Conservation (phyloP, 2,329 filamentous ascomycete species). For the Ascosphaera apis region DNA sequence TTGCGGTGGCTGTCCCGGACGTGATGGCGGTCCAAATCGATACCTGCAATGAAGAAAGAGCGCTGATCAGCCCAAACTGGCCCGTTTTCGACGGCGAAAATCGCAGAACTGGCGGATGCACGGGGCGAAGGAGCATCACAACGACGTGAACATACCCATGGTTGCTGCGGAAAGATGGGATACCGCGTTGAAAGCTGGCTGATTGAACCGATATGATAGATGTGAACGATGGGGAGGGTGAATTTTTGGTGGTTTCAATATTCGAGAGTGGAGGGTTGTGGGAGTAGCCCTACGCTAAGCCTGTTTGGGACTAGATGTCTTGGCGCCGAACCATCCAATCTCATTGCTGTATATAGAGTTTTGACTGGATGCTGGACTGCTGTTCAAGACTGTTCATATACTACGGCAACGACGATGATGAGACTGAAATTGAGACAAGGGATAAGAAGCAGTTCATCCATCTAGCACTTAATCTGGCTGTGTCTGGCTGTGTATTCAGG, state of each 20-base stretch:
- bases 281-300: constrained; percentile 23
- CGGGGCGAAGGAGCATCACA: too few species aligned
- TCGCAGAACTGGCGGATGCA: too few species aligned
- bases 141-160: constrained; percentile 17
- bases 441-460: not conserved
- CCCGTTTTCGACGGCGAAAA: too few species aligned
- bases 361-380: not conserved
- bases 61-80: not conserved
- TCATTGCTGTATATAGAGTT: not conserved
- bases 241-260: constrained; percentile 3
- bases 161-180: constrained; percentile 18
- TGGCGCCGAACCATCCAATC: not conserved
- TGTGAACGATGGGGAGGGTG: constrained; percentile 7
- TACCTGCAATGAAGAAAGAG: constrained; percentile 16
- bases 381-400: not conserved
- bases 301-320: constrained; percentile 6
- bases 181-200: constrained; percentile 18
- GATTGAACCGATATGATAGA: constrained; percentile 13
- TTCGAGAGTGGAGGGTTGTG: constrained; percentile 11
- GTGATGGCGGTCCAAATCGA: constrained; percentile 38
- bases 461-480: too few species aligned
- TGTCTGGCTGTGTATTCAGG: too few species aligned
- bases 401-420: too few species aligned
- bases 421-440: not conserved
- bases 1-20: constrained; percentile 54